Evolutionary conservation across 2,329 filamentous ascomycete genomes (phyloP), one percentile per base, ranked within the genome.

Genomic region (Colletotrichum scovillei): DNA sequence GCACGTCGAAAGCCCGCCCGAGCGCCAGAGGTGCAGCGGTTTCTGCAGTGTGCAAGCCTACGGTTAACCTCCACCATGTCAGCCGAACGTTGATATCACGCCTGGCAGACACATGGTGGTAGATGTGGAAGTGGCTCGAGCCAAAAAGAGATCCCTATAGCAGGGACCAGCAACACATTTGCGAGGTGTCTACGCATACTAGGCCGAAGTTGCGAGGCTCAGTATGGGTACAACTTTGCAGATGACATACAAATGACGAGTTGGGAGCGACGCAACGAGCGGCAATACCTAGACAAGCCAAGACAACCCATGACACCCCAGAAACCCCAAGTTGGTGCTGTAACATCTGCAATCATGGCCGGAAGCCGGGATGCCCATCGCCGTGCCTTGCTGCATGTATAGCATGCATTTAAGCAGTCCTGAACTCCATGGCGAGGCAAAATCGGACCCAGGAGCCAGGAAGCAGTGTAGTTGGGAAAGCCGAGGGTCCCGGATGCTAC

Each of bases 361-460:
- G 69, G 69, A 68, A 67, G 63, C 46, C 30, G 56, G 56, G 63
- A 68, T 56, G 56, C 22, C 14, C 5, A 9, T 49, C 42, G 46
- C 69, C 63, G 57, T 49, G 68, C 63, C 24, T 59, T 42, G 63
- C 30, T 56, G 24, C 42, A 12, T 55, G 42, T 32, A 8, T 28
- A 38, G 38, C 19, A 26, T 28, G 32, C 24, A 46, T 35, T 28
- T 49, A 52, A 46, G 24, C 46, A 46, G 26, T 32, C 22, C 22
- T 24, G 16, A 67, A 32, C 16, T 19, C 22, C 32, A 16, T 49
- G 30, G 55, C 19, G 53, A 35, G 56, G 56, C 32, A 38, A n/a
- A 16, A 35, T 22, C 46, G 19, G 57, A 32, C 53, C n/a, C 56
- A n/a, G 24, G 24, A 38, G 22, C 30, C 56, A 46, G 46, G 57